Percentiles rank a stretch among this genome's conserved stretches.
Evolutionary conservation across 495 filamentous ascomycete genomes (phyloP).

Genomic region (Aspergillus kassunensis): DNA sequence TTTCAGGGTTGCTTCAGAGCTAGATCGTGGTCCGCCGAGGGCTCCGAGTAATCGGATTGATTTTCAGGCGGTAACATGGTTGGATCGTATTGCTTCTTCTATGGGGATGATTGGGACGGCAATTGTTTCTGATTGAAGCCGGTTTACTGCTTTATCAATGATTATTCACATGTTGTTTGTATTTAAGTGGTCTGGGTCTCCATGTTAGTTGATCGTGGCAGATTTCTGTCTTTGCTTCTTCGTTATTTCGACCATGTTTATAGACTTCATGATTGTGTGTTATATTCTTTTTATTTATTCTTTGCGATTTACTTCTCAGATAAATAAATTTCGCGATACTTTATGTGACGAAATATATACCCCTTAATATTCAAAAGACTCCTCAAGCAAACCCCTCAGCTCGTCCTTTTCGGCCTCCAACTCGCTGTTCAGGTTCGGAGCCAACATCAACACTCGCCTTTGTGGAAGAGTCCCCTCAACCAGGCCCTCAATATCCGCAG

Average conservation of each 20-base stretch:
- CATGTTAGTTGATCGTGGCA: too few relatives aligned
- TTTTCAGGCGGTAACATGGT: conserved; percentile 27
- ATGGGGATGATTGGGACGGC: conserved; percentile 10
- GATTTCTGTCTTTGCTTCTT: background rate
- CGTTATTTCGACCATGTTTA: background rate
- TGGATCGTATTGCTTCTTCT: conserved; percentile 36
- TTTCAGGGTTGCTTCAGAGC: conserved; percentile 6
- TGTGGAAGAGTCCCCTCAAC: conserved; percentile 96
- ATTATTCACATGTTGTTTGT: too few relatives aligned
- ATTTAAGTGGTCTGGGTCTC: too few relatives aligned
- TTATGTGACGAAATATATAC: too few relatives aligned
- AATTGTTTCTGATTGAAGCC: background rate
- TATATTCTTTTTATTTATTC: background rate
- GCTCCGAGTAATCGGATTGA: conserved; percentile 5
- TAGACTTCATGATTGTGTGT: background rate
- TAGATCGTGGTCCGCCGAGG: conserved; percentile 5
- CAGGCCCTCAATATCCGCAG: conserved; percentile 67
- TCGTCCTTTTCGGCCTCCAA: conserved; percentile 61
- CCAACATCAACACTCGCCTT: conserved; percentile 82
- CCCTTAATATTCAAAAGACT: conserved; percentile 56
- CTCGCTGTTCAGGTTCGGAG: conserved; percentile 71
- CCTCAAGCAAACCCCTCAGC: conserved; percentile 59
- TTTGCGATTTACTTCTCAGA: background rate
- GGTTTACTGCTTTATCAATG: too few relatives aligned
- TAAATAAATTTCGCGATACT: background rate